Evolutionary conservation across 257 asterid species (phyloP), one percentile per base, ranked within the genome.

Genomic region (Penstemon barbatus): DNA sequence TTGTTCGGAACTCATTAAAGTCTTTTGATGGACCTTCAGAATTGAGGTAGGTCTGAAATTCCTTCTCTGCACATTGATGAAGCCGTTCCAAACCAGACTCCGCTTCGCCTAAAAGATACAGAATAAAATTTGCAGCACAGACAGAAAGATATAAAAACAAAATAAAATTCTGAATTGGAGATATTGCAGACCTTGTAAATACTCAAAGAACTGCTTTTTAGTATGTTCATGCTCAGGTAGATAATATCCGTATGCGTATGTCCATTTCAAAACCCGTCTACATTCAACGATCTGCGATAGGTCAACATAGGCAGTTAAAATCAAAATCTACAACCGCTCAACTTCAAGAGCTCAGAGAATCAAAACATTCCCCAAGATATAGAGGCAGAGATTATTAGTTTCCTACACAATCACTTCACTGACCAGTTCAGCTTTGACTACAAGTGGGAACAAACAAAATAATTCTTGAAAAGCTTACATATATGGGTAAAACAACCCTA

Each of bases 21-120:
- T 90, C 95, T 59, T 72, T 79, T 3, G 90, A 81, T 57, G 94
- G 90, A 76, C 95, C 86, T 69, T 90, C 90, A 42, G 90, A 83
- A 68, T 79, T 77, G 68, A 93, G 94, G 80, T 68, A 90, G 8
- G 70, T 88, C 71, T 86, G 92, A 57, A 89, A 86, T 71, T 92
- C 96, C 84, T 92, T 92, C 84, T 92, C 98, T 1, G 97, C 97
- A 71, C 98, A 92, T 75, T 92, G 98, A 79, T 92, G 98, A 63
- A 92, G 98, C 75, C 98, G 79, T 82, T 90, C 97, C 84, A 92
- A 81, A 54, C 98, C 98, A 59, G 97, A 85, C 80, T 90, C 98
- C 5, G 98, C 97, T 78, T 93, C 98, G 46, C 98, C 98, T 92
- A 68, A 59, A 46, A 43, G 59, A 77, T 49, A 67, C 63, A 77